A percentile compares a stretch with the other conserved stretches of the same genome.
phyloP scores from a whole-genome alignment of 225 moss, liverwort and hornwort species.

The Sphagnum tenellum region DNA sequence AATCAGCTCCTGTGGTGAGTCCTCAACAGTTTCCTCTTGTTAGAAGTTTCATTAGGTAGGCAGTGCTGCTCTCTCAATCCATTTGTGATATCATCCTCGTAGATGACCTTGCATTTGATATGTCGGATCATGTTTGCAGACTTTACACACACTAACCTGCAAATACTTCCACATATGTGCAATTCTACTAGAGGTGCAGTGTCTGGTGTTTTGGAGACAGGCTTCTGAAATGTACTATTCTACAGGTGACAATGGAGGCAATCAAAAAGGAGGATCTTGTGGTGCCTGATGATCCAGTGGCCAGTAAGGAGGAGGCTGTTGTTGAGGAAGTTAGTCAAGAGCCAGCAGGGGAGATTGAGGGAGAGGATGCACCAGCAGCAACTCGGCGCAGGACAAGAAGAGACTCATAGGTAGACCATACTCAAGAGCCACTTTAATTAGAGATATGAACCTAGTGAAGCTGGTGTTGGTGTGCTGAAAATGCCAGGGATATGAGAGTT shows the following conservation, averaged over 20 bases:
- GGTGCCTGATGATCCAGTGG: slow-evolving; percentile 21
- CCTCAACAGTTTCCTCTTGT: neutral
- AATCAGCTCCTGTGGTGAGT: slow-evolving; percentile 19
- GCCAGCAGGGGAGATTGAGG: slow-evolving; percentile 31
- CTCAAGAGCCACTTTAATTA: slow-evolving; percentile 17
- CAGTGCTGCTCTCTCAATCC: neutral
- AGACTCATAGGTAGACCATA: slow-evolving; percentile 31
- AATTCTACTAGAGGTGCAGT: too few species aligned
- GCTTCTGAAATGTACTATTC: neutral
- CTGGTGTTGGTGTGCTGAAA: slow-evolving; percentile 14
- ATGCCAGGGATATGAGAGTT: slow-evolving; percentile 15
- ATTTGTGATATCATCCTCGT: neutral
- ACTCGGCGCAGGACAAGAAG: slow-evolving; percentile 39
- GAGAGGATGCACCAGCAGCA: slow-evolving; percentile 8
- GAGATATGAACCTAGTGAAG: slow-evolving; percentile 13
- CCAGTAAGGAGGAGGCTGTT: slow-evolving; percentile 10
- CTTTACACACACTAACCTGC: too few species aligned
- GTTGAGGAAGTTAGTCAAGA: slow-evolving; percentile 29
- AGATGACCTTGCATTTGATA: neutral
- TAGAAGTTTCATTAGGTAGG: neutral
- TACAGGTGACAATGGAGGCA: slow-evolving; percentile 16
- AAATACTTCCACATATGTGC: too few species aligned
- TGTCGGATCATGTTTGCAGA: too few species aligned
- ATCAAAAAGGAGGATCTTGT: slow-evolving; percentile 38
- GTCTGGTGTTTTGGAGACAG: neutral